phyloP scores from a whole-genome alignment of 1,284 basidiomycete genomes.

The Phaffia rhodozyma region DNA sequence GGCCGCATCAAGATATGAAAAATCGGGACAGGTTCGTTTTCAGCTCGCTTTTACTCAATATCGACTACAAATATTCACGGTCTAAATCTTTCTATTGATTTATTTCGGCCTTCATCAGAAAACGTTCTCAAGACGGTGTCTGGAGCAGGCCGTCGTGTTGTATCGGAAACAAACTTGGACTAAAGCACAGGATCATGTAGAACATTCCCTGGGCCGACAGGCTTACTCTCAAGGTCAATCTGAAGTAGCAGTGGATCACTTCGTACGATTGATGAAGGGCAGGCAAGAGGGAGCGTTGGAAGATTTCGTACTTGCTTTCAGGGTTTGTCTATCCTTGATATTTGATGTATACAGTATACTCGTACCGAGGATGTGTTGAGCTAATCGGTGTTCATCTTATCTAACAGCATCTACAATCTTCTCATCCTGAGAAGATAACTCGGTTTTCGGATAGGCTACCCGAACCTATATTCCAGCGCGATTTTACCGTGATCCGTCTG shows the following conservation, averaged over 20 bases:
- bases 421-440: conserved; percentile 13
- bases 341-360: background rate
- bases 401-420: conserved; percentile 5
- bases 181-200: conserved; percentile 37
- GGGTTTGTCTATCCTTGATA: conserved; percentile 22
- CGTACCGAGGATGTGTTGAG: background rate
- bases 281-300: conserved; percentile 37
- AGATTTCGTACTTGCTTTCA: conserved; percentile 39
- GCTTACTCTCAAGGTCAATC: conserved; percentile 41
- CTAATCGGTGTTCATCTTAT: background rate
- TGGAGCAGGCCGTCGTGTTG: conserved; percentile 32
- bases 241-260: conserved; percentile 38
- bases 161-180: conserved; percentile 36
- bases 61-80: too few relatives aligned
- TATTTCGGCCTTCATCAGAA: conserved; percentile 28
- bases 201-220: conserved; percentile 41
- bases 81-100: too few relatives aligned
- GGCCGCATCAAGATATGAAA: conserved; percentile 41
- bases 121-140: conserved; percentile 35
- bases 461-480: conserved; percentile 6
- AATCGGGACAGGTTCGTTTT: conserved; percentile 39
- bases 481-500: background rate
- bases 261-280: conserved; percentile 33
- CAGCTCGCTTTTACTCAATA: too few relatives aligned
- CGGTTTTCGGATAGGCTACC: conserved; percentile 7